Evolutionary conservation across 2,329 filamentous ascomycete genomes (phyloP), one percentile per base, ranked within the genome.

Genomic region (Ophiostoma populinum): DNA sequence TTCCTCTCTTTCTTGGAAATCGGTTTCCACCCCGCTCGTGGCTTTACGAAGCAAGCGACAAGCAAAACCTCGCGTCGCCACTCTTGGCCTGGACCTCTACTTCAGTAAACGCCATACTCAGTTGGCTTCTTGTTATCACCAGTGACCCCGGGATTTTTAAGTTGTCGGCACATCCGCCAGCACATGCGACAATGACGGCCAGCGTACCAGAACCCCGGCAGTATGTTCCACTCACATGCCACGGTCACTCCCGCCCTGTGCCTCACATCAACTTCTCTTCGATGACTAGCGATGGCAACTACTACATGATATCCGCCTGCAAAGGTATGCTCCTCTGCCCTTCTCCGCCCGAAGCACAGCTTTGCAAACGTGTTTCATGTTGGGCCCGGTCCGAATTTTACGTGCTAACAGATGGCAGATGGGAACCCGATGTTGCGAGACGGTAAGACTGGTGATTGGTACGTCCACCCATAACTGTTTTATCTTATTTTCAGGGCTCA

Each of bases 391-490:
- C n/a, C n/a, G n/a, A n/a, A n/a, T n/a, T n/a, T n/a, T n/a, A 18
- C 8, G 8, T 9, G 15, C 32, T 38, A 54, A 43, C 13, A 20
- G 6, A 15, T 18, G 12, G 8, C 55, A 86, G 90, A 98, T 63
- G 87, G 87, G 51, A 95, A 95, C 54, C 90, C 90, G 34, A 95
- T 95, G 86, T 78, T 98, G 47, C 81, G 90, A 45, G 83, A 95
- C 59, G 90, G 90, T 43, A 70, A 92, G 42, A 98, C 87, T 32
- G 90, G 90, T 40, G 86, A 94, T 56, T 94, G 86, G 80, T 80
- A 62, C 40, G 63, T 46, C 32, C 8, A 17, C 15, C 20, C 9
- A 30, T 16, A 9, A 19, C 3, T 13, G 15, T 19, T 12, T 22
- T 8, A n/a, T 15, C 9, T 2, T 24, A 34, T 16, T 20, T 3